phyloP scores from a whole-genome alignment of 345 rosid genomes.

The Fremontodendron californicum region DNA sequence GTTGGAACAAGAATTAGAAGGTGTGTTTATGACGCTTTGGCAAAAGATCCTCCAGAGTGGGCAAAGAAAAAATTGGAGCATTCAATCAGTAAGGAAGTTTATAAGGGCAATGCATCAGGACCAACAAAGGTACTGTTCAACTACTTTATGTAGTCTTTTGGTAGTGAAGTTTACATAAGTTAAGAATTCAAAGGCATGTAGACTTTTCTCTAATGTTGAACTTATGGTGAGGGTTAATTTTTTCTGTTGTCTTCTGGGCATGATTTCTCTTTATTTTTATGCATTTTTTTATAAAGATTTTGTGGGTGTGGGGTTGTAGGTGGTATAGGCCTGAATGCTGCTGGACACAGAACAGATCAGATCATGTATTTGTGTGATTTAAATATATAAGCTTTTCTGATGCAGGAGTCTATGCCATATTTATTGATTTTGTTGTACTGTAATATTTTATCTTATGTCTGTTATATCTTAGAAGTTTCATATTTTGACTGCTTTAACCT shows the following conservation, averaged over 20 bases:
- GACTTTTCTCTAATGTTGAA: background rate
- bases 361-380: background rate
- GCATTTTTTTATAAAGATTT: no score
- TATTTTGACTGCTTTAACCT: no score
- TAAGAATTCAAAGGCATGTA: background rate
- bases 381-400: background rate
- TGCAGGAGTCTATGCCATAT: background rate
- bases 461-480: background rate
- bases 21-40: constrained; percentile 83
- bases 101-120: constrained; percentile 99
- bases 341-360: background rate
- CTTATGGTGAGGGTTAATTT: background rate
- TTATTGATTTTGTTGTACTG: background rate
- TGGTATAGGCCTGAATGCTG: background rate
- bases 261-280: background rate
- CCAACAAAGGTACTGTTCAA: constrained; percentile 78
- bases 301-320: background rate
- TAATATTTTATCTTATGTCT: background rate
- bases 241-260: background rate
- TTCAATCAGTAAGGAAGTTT: constrained; percentile 93
- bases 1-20: constrained; percentile 96
- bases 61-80: constrained; percentile 76
- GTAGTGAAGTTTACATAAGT: background rate
- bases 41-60: constrained; percentile 88
- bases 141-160: background rate